Evolutionary conservation across 2,329 filamentous ascomycete genomes (phyloP), one percentile per base, ranked within the genome.

Genomic region (Calonectria hongkongensis): DNA sequence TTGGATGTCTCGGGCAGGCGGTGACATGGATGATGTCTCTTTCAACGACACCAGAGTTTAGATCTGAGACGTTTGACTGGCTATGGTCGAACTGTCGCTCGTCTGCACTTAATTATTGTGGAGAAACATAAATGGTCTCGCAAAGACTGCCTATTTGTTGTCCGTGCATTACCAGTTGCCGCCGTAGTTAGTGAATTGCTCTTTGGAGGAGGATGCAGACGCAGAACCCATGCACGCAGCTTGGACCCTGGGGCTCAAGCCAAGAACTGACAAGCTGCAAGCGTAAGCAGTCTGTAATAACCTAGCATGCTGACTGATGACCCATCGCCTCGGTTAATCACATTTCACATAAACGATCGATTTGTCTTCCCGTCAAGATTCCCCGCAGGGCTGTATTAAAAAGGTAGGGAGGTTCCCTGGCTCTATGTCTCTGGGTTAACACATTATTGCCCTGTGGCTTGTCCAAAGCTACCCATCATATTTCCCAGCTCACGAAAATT

Each of bases 251-350:
- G 43, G 54, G 21, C 54, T 60, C 30, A 41, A 25, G 50, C 68
- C 28, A 41, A 60, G 60, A 58, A 41, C n/a, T 25, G 50, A 54
- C 56, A 51, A 16, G 36, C n/a, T 39, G 68, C 63, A 71, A 36
- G 12, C n/a, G 69, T 68, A 67, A 71, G 69, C 69, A 54, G 28
- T 71, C 64, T 39, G 69, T 71, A 65, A 71, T 48, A 48, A 62
- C 28, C 18, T 39, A 21, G 48, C 45, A 51, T 68, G 69, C 64
- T 71, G 69, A 71, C 56, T 67, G 69, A 71, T 68, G 5, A 36
- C 18, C 56, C 51, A 41, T 51, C 63, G 12, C 39, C 36, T 16
- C 54, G 16, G 30, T 41, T 50, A 51, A 63, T 18, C 39, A 54
- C 16, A 47, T 48, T 27, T 15, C 30, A 41, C 33, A 39, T 7